A percentile compares a stretch with the other conserved stretches of the same genome.
Evolutionary conservation across 495 filamentous ascomycete species (phyloP).

Genomic region (Trichoderma asperelloides): DNA sequence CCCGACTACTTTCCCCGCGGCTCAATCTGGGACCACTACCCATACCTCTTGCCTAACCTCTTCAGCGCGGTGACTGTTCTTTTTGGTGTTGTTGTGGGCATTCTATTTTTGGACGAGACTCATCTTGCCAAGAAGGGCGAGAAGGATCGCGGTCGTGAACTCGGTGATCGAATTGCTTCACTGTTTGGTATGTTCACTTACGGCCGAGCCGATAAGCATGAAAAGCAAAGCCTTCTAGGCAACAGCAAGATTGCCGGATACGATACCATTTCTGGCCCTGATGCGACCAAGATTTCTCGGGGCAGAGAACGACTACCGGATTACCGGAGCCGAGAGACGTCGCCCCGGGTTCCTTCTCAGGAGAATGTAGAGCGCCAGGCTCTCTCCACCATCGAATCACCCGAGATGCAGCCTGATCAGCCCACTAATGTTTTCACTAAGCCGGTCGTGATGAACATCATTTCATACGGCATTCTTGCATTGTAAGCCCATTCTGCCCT

Average conservation of each 20-base stretch:
- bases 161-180: constrained; percentile 64
- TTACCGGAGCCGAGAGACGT: constrained; percentile 55
- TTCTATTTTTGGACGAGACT: constrained; percentile 92
- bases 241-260: constrained; percentile 15
- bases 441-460: constrained; percentile 74
- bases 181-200: constrained; percentile 28
- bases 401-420: constrained; percentile 1
- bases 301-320: constrained; percentile 44
- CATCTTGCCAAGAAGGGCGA: constrained; percentile 73
- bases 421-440: constrained; percentile 51
- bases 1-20: constrained; percentile 65
- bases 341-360: constrained; percentile 17
- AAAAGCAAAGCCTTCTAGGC: constrained; percentile 44
- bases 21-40: constrained; percentile 73
- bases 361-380: background rate
- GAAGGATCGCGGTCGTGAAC: constrained; percentile 65
- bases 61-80: constrained; percentile 75
- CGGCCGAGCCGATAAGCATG: constrained; percentile 26
- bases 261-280: background rate
- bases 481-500: constrained; percentile 57
- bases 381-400: background rate
- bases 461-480: constrained; percentile 86
- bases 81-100: constrained; percentile 69
- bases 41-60: constrained; percentile 89
- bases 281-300: background rate